These are phyloP conservation scores for Annona cherimola DNA, from an alignment of 164 flowering plant genomes.

Conservation along the genomic window DNA sequence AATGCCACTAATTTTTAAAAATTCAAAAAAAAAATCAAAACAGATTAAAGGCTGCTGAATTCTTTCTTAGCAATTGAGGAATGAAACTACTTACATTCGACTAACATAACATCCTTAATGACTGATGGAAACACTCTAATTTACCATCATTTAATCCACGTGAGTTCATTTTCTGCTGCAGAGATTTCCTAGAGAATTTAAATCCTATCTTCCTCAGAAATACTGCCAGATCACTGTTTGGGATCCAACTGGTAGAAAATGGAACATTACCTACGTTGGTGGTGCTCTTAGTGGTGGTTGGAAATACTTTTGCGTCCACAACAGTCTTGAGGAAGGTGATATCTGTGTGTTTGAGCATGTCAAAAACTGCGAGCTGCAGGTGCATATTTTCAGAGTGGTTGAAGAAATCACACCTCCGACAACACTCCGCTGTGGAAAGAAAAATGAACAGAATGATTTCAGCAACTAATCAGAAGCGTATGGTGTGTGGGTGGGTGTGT, in stretches of 20 bases:
- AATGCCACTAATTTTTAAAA: too few species aligned
- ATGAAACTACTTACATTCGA: background rate
- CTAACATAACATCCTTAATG: background rate
- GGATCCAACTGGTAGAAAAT: constrained; percentile 16
- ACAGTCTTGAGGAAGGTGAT: constrained; percentile 18
- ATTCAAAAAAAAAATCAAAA: too few species aligned
- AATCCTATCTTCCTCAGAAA: background rate
- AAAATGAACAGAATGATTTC: too few species aligned
- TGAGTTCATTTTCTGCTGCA: background rate
- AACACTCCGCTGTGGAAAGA: too few species aligned
- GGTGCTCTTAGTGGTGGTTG: constrained; percentile 16
- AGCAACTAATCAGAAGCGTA: too few species aligned
- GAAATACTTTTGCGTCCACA: background rate
- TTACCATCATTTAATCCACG: background rate
- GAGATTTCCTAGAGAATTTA: constrained; percentile 1
- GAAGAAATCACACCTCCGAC: constrained; percentile 9
- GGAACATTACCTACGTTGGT: constrained; percentile 5
- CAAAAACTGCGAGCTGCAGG: constrained; percentile 3
- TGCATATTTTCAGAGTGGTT: constrained; percentile 25
- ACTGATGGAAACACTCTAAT: background rate
- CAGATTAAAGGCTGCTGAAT: background rate
- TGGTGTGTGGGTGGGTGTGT: too few species aligned
- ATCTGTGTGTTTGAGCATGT: constrained; percentile 18
- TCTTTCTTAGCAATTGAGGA: background rate
- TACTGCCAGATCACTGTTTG: constrained; percentile 1